Evolutionary conservation across 2,329 filamentous ascomycete genomes (phyloP), one percentile per base, ranked within the genome.

Genomic region (Aphanocladium album): DNA sequence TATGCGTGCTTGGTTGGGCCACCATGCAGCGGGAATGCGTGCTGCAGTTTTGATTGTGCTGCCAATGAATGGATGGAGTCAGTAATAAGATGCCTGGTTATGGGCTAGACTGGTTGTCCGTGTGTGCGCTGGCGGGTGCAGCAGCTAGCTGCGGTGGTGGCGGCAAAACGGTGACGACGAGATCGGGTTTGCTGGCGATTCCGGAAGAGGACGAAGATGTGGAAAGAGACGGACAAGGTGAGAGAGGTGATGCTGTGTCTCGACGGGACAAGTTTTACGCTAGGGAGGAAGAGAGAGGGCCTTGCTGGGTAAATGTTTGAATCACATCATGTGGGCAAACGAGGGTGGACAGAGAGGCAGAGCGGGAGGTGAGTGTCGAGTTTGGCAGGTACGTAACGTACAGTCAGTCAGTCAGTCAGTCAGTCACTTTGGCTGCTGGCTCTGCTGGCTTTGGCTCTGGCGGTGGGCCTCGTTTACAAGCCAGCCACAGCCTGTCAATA

Each of bases 281-380:
- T 50, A 43, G 45, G 33, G 25, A 35, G 35, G 16, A 39, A 25
- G 50, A 19, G 17, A 17, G 19, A 30, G 35, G 12, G 19, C 47
- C n/a, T 52, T 6, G 39, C n/a, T 53, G 47, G 39, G 19, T 51
- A n/a, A 59, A 25, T 33, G 37, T 23, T 52, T 59, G 47, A 59
- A 59, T 59, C 57, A 59, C 57, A 59, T 59, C 47, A 59, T 43
- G 57, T 46, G 57, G 57, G 47, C 49, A 49, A 46, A 52, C 37
- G 45, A 21, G 5, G 30, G 21, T 49, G 19, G 35, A 12, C 33
- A 23, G 56, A 39, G 5, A 39, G 11, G 12, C 5, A 39, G 35
- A 12, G 12, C 30, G 30, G 9, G 30, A 5, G 30, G 30, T 9
- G 30, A 30, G 30, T 30, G 30, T 30, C 30, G 30, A 30, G 30